Evolutionary conservation across 768 basidiomycete species (phyloP).

Genomic region (Collybia sp.): DNA sequence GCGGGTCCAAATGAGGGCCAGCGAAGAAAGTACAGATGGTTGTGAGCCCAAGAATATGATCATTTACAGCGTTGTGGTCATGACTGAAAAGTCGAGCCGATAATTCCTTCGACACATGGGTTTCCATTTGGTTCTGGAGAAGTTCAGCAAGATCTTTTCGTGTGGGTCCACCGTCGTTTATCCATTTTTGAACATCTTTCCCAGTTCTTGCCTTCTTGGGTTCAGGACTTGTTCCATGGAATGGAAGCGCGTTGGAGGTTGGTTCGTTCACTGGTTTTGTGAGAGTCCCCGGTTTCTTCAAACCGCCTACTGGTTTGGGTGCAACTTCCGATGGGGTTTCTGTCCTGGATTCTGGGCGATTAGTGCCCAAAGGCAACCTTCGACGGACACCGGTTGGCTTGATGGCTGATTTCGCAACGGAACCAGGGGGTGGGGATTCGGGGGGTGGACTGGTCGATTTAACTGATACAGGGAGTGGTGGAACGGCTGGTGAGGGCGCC

Average conservation of each 20-base stretch:
- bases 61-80: slow-evolving; percentile 93
- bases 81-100: slow-evolving; percentile 83
- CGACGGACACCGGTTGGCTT: slow-evolving; percentile 68
- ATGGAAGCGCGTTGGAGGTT: slow-evolving; percentile 31
- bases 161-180: slow-evolving; percentile 80
- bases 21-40: slow-evolving; percentile 74
- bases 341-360: slow-evolving; percentile 45
- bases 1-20: slow-evolving; percentile 21
- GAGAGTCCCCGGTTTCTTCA: slow-evolving; percentile 39
- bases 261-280: slow-evolving; percentile 24
- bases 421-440: slow-evolving; percentile 24
- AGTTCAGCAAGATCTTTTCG: slow-evolving; percentile 85
- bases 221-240: slow-evolving; percentile 53
- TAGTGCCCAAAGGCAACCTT: slow-evolving; percentile 60
- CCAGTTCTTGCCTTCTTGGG: slow-evolving; percentile 61
- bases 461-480: slow-evolving; percentile 12
- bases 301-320: slow-evolving; percentile 9
- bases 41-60: slow-evolving; percentile 76
- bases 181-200: slow-evolving; percentile 79
- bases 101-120: slow-evolving; percentile 72
- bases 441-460: not conserved
- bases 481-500: slow-evolving; percentile 32
- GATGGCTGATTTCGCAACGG: slow-evolving; percentile 30
- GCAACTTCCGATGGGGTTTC: slow-evolving; percentile 23
- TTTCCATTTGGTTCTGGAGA: slow-evolving; percentile 90